phyloP scores from a whole-genome alignment of 257 asterid species.

The Solanum rostratum region DNA sequence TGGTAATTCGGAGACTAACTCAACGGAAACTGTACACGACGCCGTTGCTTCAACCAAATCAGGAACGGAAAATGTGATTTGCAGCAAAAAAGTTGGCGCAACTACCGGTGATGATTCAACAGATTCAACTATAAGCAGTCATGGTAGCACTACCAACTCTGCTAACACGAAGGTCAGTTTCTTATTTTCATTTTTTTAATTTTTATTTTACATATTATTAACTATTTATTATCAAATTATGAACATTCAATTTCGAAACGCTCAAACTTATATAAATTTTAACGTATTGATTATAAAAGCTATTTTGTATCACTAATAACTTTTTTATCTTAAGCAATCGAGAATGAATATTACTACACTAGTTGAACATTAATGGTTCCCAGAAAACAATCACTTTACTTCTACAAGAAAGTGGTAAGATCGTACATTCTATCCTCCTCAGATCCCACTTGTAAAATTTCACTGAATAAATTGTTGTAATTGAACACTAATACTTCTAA shows the following conservation, averaged over 20 bases:
- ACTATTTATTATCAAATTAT: too few relatives aligned
- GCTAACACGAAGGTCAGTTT: slow-evolving; percentile 33
- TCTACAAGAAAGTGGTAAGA: too few relatives aligned
- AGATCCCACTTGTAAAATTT: too few relatives aligned
- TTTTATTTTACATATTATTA: too few relatives aligned
- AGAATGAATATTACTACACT: background rate
- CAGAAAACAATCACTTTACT: too few relatives aligned
- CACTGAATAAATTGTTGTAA: too few relatives aligned
- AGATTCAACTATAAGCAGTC: slow-evolving; percentile 17
- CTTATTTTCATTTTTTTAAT: background rate
- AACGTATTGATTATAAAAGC: background rate
- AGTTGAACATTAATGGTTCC: too few relatives aligned
- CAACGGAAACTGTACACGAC: slow-evolving; percentile 3
- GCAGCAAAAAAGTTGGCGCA: slow-evolving; percentile 15
- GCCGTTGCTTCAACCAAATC: background rate
- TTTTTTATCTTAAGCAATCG: background rate
- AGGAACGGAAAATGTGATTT: background rate
- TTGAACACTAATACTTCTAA: too few relatives aligned
- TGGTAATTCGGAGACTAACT: slow-evolving; percentile 24
- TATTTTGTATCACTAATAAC: background rate
- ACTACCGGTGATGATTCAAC: slow-evolving; percentile 32
- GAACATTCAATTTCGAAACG: background rate
- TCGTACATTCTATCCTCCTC: too few relatives aligned
- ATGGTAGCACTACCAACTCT: slow-evolving; percentile 23
- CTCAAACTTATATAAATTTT: background rate